Conservation (phyloP, 129 eudicot species). For the Oenanthe sinensis region DNA sequence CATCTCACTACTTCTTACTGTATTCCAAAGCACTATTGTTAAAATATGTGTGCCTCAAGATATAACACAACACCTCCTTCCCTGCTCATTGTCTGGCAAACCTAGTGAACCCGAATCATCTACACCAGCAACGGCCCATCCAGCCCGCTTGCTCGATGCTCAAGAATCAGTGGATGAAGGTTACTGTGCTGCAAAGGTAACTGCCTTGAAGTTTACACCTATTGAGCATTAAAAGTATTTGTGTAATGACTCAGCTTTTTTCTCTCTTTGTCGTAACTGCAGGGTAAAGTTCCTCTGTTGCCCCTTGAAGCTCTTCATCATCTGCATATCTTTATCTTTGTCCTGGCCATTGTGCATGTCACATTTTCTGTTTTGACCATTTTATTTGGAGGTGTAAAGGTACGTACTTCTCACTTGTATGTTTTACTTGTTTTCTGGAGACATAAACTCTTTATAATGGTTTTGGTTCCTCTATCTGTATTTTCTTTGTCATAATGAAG, state of each 20-base stretch:
- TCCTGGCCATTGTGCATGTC: conserved; percentile 84
- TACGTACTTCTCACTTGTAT: background rate
- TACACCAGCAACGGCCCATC: conserved; percentile 23
- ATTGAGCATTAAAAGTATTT: background rate
- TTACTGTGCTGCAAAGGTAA: conserved; percentile 53
- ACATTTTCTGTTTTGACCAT: conserved; percentile 67
- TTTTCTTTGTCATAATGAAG: conserved; percentile 23
- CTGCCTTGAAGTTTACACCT: background rate
- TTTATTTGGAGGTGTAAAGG: conserved; percentile 74
- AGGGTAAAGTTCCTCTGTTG: conserved; percentile 73
- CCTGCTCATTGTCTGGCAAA: conserved; percentile 33
- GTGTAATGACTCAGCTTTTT: background rate
- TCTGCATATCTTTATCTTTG: conserved; percentile 89
- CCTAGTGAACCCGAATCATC: conserved; percentile 12
- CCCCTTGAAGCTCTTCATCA: conserved; percentile 81
- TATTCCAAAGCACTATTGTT: conserved; percentile 58
- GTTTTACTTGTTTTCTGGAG: background rate
- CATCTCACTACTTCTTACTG: conserved; percentile 76
- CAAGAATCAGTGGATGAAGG: conserved; percentile 26
- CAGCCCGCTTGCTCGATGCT: conserved; percentile 34
- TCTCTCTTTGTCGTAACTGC: conserved; percentile 2
- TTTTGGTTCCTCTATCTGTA: background rate
- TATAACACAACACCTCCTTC: conserved; percentile 44
- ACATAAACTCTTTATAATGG: no score
- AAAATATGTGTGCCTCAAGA: conserved; percentile 53